Base-by-base conservation (phyloP, 2,329 filamentous ascomycete genomes). In the Penicillium frequentans region DNA sequence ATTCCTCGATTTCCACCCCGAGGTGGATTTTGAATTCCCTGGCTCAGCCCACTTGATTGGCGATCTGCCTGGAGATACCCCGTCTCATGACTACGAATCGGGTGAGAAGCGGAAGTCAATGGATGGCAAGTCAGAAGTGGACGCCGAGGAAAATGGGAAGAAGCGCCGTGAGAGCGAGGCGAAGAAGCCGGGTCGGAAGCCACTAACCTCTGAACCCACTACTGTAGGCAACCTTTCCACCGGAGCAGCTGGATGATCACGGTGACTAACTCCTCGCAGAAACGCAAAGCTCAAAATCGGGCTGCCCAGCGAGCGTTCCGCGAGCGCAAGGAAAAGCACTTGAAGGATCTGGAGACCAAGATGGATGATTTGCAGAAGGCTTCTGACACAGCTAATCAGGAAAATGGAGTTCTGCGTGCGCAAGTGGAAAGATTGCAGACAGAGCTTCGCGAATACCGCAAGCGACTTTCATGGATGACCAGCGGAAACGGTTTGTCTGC, bases 101-200 rank as follows among this genome's bases (percentile, higher is more conserved):
- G 86, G 88, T 37, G 87, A 84, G 16, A 82, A 89, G 52, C 79
- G 81, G 47, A 86, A 88, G 59, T 81, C 76, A 37, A 81, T 73
- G n/a, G 76, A 75, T 35, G 72, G 68, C 42, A 69, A 69, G 52
- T 86, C 90, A 7, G 86, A 78, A 9, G 85, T 90, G 13, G 86
- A 78, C 8, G 79, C 86, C 1, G 88, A 90, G 6, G 89, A 82
- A n/a, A 79, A 79, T 27, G 83, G 82, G 45, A 86, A 85, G 64
- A 85, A 86, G 57, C 85, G 91, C 63, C 86, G 90, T 58, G 92
- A 96, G 75, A 86, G 88, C 57, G 87, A 91, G 55, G 86, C 91
- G 24, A 98, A 98, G 85, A 99, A 98, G 79, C 93, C 95, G 5
- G 95, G 95, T 50, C 86, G 95, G 62, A 99, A 99, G 81, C 95